A percentile compares a stretch with the other conserved stretches of the same genome.
Evolutionary conservation across 495 filamentous ascomycete species (phyloP).

Genomic region (Aspergillus cristatus): DNA sequence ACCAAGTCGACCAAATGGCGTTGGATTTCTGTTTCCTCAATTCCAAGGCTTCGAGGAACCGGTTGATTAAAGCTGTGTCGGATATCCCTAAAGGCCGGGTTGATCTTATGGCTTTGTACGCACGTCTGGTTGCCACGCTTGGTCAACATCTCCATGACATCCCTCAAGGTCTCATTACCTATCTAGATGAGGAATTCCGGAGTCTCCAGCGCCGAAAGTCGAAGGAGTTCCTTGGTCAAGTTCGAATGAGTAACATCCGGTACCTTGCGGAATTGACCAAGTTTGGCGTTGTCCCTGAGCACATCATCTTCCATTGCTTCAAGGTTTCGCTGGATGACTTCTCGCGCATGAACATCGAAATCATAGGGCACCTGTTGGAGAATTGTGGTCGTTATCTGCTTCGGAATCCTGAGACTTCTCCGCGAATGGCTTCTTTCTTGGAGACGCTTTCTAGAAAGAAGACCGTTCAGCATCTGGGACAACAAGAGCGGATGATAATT

Average conservation of each 20-base stretch:
- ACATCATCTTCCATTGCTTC: conserved; percentile 97
- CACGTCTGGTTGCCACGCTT: conserved; percentile 86
- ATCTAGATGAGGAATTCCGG: conserved; percentile 94
- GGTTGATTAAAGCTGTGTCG: conserved; percentile 84
- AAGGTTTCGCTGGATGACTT: conserved; percentile 98
- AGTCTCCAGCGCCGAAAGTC: conserved; percentile 97
- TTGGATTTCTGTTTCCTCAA: conserved; percentile 98
- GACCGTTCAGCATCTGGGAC: conserved; percentile 83
- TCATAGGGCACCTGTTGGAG: conserved; percentile 93
- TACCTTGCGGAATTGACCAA: conserved; percentile 97
- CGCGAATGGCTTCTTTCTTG: conserved; percentile 85
- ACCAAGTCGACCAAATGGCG: conserved; percentile 82
- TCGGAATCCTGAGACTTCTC: conserved; percentile 87
- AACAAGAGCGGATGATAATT: conserved; percentile 95
- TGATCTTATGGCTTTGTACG: conserved; percentile 86
- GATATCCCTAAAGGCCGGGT: conserved; percentile 89
- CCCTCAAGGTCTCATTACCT: conserved; percentile 80
- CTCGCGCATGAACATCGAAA: conserved; percentile 96
- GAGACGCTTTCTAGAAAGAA: conserved; percentile 97
- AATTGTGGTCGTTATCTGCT: conserved; percentile 94
- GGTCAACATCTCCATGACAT: conserved; percentile 91
- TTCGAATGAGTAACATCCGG: conserved; percentile 87
- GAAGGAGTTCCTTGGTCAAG: conserved; percentile 93
- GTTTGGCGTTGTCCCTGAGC: conserved; percentile 95
- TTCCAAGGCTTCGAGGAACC: conserved; percentile 93